A percentile compares a stretch with the other conserved stretches of the same genome.
These are phyloP conservation scores for Saccharomyces hybrid DNA, from an alignment of 1,139 yeast genomes.

Conservation along the genomic window DNA sequence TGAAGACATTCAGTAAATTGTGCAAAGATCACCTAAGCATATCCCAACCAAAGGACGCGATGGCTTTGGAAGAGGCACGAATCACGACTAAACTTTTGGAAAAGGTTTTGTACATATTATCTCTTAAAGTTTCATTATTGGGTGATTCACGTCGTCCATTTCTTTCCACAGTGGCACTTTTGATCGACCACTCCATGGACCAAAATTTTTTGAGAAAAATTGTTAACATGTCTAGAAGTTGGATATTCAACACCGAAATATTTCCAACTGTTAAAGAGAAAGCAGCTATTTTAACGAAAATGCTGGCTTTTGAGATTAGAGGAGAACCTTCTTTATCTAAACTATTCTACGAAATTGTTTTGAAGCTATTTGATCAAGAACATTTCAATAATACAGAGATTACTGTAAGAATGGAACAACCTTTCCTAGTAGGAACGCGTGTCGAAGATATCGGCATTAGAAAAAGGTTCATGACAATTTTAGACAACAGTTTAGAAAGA, in stretches of 20 bases:
- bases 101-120: constrained; percentile 67
- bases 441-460: constrained; percentile 71
- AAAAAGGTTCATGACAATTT: constrained; percentile 67
- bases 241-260: constrained; percentile 85
- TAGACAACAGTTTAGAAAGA: constrained; percentile 72
- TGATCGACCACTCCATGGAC: constrained; percentile 83
- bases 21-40: constrained; percentile 83
- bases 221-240: constrained; percentile 67
- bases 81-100: constrained; percentile 71
- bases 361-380: constrained; percentile 81
- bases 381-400: constrained; percentile 76
- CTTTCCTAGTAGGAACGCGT: constrained; percentile 89
- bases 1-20: constrained; percentile 81
- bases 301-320: constrained; percentile 86
- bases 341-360: constrained; percentile 77
- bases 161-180: constrained; percentile 75
- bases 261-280: constrained; percentile 95
- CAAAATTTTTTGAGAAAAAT: constrained; percentile 67
- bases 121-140: constrained; percentile 70
- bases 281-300: constrained; percentile 86
- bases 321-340: constrained; percentile 77
- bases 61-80: constrained; percentile 51
- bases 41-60: constrained; percentile 40
- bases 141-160: constrained; percentile 93
- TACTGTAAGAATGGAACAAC: constrained; percentile 93